Percentiles rank a stretch among this genome's conserved stretches.
phyloP scores from a whole-genome alignment of 352 stramenopile genomes.

The Phytophthora boehmeriae region DNA sequence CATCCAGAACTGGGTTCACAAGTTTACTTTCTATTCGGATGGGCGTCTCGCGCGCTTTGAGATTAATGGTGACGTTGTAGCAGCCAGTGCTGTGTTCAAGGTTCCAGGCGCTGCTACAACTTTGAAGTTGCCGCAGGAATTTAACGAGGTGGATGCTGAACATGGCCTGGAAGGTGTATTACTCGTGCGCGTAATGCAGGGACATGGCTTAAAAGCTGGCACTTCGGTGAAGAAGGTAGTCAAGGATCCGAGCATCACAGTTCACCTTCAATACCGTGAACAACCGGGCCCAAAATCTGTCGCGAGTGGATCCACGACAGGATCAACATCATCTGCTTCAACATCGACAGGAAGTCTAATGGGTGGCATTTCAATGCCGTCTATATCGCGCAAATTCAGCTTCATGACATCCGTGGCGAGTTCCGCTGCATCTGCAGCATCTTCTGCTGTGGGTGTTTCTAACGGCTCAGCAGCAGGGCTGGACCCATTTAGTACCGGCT shows the following conservation, averaged over 20 bases:
- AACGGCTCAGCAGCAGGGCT: constrained; percentile 25
- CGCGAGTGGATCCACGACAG: constrained; percentile 30
- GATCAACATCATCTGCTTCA: constrained; percentile 23
- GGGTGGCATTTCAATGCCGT: constrained; percentile 69
- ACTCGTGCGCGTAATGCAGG: constrained; percentile 83
- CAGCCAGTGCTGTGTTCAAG: constrained; percentile 87
- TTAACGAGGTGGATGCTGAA: constrained; percentile 87
- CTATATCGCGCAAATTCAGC: constrained; percentile 78
- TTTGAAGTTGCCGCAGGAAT: constrained; percentile 87
- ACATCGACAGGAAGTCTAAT: constrained; percentile 35
- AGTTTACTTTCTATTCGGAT: constrained; percentile 89
- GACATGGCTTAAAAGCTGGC: constrained; percentile 75
- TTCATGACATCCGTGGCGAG: constrained; percentile 58
- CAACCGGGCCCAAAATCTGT: constrained; percentile 46
- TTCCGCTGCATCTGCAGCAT: constrained; percentile 42
- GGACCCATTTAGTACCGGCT: constrained; percentile 61
- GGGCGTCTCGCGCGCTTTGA: constrained; percentile 85
- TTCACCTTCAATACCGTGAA: constrained; percentile 68
- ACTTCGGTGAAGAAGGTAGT: constrained; percentile 70
- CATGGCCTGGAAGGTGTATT: constrained; percentile 70
- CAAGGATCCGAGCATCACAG: constrained; percentile 67
- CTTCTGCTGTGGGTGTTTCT: constrained; percentile 30
- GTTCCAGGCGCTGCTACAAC: constrained; percentile 83
- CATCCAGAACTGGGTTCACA: constrained; percentile 91
- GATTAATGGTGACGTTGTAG: constrained; percentile 89